Evolutionary conservation across 208 protist genomes (phyloP).

Genomic region (Crithidia thermophila): DNA sequence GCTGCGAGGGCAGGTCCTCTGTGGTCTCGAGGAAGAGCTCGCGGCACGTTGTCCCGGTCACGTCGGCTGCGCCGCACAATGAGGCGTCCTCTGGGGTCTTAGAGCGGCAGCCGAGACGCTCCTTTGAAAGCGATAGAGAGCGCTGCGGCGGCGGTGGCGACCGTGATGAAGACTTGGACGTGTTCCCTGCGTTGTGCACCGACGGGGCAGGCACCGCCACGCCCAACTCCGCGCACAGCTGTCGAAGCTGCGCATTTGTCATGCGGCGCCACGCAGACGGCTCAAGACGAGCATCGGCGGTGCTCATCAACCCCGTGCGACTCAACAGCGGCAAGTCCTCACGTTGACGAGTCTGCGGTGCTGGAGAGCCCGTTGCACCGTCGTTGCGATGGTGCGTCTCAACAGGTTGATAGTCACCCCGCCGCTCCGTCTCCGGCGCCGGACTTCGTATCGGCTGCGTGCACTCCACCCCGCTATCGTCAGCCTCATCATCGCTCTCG

Average conservation of each 20-base stretch:
- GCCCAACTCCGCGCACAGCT: constrained; percentile 16
- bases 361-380: too few species aligned
- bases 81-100: background rate
- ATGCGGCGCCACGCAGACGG: constrained; percentile 22
- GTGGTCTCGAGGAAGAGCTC: constrained; percentile 2
- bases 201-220: background rate
- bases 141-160: too few species aligned
- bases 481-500: background rate
- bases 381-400: background rate
- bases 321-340: too few species aligned
- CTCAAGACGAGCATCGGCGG: background rate
- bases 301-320: too few species aligned
- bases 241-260: constrained; percentile 28
- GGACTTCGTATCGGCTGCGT: background rate
- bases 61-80: background rate
- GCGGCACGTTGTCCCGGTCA: background rate
- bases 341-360: background rate
- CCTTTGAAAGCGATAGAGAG: too few species aligned
- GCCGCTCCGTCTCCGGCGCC: too few species aligned
- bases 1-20: background rate
- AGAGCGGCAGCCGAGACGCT: too few species aligned
- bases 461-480: background rate
- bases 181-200: background rate
- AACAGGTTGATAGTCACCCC: too few species aligned
- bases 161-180: background rate